A percentile compares a stretch with the other conserved stretches of the same genome.
These are phyloP conservation scores for Aspergillus felis DNA, from an alignment of 2,329 filamentous ascomycete species.

Conservation along the genomic window DNA sequence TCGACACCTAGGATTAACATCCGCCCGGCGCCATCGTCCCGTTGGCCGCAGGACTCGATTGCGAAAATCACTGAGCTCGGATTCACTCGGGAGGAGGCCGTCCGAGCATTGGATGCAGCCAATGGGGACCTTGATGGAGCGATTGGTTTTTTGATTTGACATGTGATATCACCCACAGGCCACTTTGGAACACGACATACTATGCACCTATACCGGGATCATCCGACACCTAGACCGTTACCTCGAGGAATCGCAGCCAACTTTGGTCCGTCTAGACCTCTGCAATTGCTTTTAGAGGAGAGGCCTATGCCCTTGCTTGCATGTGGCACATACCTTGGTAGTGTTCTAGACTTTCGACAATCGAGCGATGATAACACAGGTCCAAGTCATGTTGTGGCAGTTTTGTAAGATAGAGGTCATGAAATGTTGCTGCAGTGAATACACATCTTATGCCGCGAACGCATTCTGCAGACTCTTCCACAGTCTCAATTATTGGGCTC, in stretches of 20 bases:
- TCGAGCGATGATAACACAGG: no score
- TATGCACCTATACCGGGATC: background rate
- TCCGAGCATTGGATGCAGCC: slow-evolving; percentile 76
- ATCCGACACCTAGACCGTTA: background rate
- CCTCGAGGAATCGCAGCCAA: no score
- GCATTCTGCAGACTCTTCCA: no score
- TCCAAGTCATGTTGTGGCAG: no score
- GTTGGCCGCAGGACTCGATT: slow-evolving; percentile 61
- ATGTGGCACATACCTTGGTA: background rate
- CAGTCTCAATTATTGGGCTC: no score
- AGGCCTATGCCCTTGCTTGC: background rate
- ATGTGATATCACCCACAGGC: slow-evolving; percentile 5
- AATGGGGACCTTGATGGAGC: slow-evolving; percentile 84
- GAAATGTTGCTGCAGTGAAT: no score
- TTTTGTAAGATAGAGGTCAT: no score
- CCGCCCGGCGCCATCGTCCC: slow-evolving; percentile 27
- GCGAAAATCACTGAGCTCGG: slow-evolving; percentile 74
- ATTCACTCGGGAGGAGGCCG: slow-evolving; percentile 69
- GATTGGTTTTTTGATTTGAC: slow-evolving; percentile 68
- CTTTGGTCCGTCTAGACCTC: background rate
- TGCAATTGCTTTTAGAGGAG: background rate
- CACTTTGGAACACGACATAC: background rate
- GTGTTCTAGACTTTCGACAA: no score
- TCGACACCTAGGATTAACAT: slow-evolving; percentile 23
- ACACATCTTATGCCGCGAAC: no score